Percentiles rank a stretch among this genome's conserved stretches.
These are phyloP conservation scores for Kitagawia praeruptora DNA, from an alignment of 129 eudicot species.

Conservation along the genomic window DNA sequence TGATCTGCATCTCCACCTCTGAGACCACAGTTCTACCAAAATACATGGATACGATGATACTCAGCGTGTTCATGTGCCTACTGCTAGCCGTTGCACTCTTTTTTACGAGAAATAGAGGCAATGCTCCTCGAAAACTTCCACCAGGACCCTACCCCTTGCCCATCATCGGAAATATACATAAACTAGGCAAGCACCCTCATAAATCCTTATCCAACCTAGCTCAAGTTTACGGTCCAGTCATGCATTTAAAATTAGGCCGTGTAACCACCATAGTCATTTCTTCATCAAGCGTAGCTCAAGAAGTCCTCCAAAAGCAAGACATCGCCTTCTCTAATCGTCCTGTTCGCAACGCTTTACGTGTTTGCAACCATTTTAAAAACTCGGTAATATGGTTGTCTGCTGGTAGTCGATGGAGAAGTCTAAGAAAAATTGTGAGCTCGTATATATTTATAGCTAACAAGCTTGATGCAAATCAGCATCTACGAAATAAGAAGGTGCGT, in stretches of 20 bases:
- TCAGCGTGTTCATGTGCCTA: neutral
- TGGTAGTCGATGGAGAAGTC: constrained; percentile 3
- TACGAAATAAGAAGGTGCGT: constrained; percentile 2
- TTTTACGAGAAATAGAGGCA: neutral
- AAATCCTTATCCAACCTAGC: neutral
- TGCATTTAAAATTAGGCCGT: neutral
- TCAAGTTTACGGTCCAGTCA: neutral
- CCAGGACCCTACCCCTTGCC: neutral
- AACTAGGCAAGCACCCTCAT: neutral
- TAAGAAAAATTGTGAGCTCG: neutral
- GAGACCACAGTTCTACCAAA: neutral
- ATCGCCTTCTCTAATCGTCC: constrained; percentile 9
- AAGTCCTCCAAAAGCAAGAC: constrained; percentile 14
- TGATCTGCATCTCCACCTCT: neutral
- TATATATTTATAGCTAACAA: neutral
- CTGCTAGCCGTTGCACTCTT: neutral
- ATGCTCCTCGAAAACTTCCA: neutral
- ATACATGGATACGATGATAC: neutral
- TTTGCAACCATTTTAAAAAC: neutral
- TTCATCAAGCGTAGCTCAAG: neutral
- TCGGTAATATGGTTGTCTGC: constrained; percentile 1
- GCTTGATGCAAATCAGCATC: constrained; percentile 12
- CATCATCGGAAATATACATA: neutral
- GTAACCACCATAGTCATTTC: constrained; percentile 2
- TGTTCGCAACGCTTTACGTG: neutral